Base-by-base conservation (phyloP, 2,329 filamentous ascomycete species). In the Nigrograna mackinnonii region DNA sequence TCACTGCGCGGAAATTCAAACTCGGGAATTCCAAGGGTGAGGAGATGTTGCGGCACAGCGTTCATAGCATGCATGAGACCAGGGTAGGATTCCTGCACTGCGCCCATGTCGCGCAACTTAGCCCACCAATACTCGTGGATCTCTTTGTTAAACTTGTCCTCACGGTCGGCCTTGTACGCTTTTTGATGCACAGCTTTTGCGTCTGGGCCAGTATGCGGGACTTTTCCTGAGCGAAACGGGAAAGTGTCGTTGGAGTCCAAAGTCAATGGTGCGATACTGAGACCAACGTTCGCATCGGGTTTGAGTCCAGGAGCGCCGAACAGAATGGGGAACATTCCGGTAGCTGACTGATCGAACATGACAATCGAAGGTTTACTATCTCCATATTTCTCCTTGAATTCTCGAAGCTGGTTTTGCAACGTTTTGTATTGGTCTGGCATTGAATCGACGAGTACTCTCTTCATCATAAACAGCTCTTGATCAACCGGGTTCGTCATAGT, bases 311-410 rank as follows among this genome's bases (percentile, higher is more conserved):
- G 12, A 58, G 73, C 43, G 0, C 75, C 72, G 3, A 55, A 42
- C 3, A 46, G 34, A 4, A 58, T 22, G 0, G 53, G 44, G 1
- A 67, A 46, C 9, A 62, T 47, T 0, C 71, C 74, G 40, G 66
- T 57, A 33, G 66, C 71, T 3, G 64, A 53, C 3, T 61, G 56
- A 50, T 79, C 77, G 22, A 62, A 62, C n/a, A 79, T 38, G 11
- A 76, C 55, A 16, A 79, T 47, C 20, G 79, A 61, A 21, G 73
- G 60, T 6, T 69, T 61, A 4, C 46, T 48, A 3, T 67, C 64
- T 2, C 49, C 48, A 22, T 71, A 58, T 2, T 59, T 41, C 6
- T 58, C 55, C 2, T 62, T 58, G 22, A 55, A 21, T 70, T 45
- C 4, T 19, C 37, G 11, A 22, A 50, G 69, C 2, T 66, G 59